Conservation (phyloP, 2,329 filamentous ascomycete species). For the Penicillium digitatum region DNA sequence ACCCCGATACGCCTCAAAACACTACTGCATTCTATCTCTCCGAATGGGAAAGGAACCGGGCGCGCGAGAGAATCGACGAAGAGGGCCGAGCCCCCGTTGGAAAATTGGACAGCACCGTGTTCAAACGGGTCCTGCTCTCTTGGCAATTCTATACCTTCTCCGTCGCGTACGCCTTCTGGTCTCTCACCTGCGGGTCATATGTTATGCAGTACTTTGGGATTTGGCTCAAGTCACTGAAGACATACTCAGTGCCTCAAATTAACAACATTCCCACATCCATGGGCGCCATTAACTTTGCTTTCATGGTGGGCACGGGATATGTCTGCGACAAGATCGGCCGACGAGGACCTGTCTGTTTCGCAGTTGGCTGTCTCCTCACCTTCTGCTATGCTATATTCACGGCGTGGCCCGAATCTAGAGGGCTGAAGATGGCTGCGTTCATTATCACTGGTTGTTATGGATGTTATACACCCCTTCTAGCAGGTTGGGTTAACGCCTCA, state of each 20-base stretch:
- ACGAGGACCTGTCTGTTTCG: not conserved
- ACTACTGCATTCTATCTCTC: not conserved
- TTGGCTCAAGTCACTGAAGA: not conserved
- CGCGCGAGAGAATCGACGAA: not conserved
- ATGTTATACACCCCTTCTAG: not conserved
- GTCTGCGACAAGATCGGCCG: not conserved
- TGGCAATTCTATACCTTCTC: not conserved
- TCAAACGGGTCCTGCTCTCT: not conserved
- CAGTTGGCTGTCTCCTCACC: not conserved
- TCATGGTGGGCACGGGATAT: not conserved
- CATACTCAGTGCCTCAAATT: not conserved
- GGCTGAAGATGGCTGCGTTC: not conserved
- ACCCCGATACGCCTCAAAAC: not conserved
- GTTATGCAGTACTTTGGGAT: not conserved
- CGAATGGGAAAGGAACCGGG: not conserved
- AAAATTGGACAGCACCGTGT: not conserved
- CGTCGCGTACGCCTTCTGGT: not conserved
- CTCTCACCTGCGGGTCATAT: not conserved
- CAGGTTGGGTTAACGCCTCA: not conserved
- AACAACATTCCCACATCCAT: not conserved
- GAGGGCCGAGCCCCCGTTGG: not conserved
- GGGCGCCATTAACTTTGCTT: not conserved
- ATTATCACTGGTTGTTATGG: not conserved
- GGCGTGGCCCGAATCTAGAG: not conserved
- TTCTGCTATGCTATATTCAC: not conserved